These are phyloP conservation scores for Sporothrix brasiliensis DNA, from an alignment of 2,329 filamentous ascomycete species.

Conservation along the genomic window DNA sequence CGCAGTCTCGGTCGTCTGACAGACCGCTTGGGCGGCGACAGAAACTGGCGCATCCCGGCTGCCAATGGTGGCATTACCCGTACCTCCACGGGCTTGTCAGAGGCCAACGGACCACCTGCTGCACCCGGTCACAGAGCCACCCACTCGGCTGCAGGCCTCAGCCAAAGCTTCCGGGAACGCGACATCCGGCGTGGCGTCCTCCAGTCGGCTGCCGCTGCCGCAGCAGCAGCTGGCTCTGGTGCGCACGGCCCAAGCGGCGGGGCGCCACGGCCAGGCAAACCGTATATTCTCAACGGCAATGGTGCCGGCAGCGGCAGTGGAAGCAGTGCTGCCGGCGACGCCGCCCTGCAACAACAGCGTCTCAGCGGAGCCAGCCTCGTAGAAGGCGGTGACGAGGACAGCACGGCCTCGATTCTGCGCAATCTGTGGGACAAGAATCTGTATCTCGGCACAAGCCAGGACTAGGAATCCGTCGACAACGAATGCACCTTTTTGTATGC, in stretches of 20 bases:
- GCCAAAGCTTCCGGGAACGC: conserved; percentile 47
- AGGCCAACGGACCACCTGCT: conserved; percentile 36
- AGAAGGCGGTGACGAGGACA: conserved; percentile 55
- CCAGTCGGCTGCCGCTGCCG: conserved; percentile 27
- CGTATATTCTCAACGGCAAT: not conserved
- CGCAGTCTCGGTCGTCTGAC: conserved; percentile 61
- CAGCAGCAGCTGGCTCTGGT: conserved; percentile 22
- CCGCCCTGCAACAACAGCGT: conserved; percentile 43
- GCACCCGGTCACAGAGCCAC: not conserved
- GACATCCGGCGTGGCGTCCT: conserved; percentile 34
- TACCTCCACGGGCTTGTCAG: conserved; percentile 22
- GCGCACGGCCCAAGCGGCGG: not conserved
- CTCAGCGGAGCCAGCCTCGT: conserved; percentile 56
- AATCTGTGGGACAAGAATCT: conserved; percentile 65
- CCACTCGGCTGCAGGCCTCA: conserved; percentile 40
- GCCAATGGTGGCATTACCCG: conserved; percentile 40
- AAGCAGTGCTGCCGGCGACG: conserved; percentile 43
- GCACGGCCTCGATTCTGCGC: conserved; percentile 55
- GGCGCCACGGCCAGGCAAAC: conserved; percentile 1
- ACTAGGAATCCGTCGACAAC: conserved; percentile 42
- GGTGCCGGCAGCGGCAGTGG: conserved; percentile 40
- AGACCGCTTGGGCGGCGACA: conserved; percentile 56
- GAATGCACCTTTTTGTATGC: conserved; percentile 24
- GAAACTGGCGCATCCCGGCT: conserved; percentile 53
- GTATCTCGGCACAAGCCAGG: conserved; percentile 60